These are phyloP conservation scores for Ascodesmis nigricans DNA, from an alignment of 495 filamentous ascomycete genomes.

Conservation along the genomic window DNA sequence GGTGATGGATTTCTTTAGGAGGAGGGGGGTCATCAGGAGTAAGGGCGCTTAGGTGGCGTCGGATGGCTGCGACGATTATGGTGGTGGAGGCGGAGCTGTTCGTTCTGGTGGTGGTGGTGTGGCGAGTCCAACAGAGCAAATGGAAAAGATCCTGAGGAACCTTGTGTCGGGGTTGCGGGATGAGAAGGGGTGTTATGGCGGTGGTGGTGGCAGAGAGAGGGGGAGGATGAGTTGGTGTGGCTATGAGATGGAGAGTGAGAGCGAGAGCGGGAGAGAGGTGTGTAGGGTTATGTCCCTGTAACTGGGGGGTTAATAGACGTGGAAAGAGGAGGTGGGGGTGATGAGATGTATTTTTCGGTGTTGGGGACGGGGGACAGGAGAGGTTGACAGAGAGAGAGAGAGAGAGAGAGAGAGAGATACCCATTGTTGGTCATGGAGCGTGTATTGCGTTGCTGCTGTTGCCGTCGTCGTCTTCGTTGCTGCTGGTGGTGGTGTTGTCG, in stretches of 20 bases:
- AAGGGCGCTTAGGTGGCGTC: slow-evolving; percentile 14
- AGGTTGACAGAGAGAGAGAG: too few relatives aligned
- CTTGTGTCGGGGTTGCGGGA: not conserved
- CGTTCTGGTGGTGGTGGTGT: not conserved
- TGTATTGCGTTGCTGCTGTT: not conserved
- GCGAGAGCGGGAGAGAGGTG: too few relatives aligned
- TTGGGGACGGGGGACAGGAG: too few relatives aligned
- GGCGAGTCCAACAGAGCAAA: not conserved
- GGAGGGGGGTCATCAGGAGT: slow-evolving; percentile 33
- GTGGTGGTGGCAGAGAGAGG: not conserved
- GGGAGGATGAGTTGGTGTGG: too few relatives aligned
- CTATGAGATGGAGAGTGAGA: too few relatives aligned
- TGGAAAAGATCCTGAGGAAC: not conserved
- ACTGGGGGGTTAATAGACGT: too few relatives aligned
- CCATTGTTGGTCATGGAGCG: not conserved
- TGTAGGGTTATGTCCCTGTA: too few relatives aligned
- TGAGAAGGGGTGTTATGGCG: not conserved
- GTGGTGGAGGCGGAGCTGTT: slow-evolving; percentile 1
- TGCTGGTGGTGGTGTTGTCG: not conserved
- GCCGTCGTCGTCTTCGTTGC: not conserved
- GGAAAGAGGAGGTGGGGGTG: too few relatives aligned
- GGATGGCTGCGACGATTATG: too few relatives aligned
- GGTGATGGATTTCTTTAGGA: slow-evolving; percentile 95
- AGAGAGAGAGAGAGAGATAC: too few relatives aligned
- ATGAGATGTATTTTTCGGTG: too few relatives aligned